phyloP scores from a whole-genome alignment of 192 early-diverging fungal genomes.

The Entomortierella lignicola region DNA sequence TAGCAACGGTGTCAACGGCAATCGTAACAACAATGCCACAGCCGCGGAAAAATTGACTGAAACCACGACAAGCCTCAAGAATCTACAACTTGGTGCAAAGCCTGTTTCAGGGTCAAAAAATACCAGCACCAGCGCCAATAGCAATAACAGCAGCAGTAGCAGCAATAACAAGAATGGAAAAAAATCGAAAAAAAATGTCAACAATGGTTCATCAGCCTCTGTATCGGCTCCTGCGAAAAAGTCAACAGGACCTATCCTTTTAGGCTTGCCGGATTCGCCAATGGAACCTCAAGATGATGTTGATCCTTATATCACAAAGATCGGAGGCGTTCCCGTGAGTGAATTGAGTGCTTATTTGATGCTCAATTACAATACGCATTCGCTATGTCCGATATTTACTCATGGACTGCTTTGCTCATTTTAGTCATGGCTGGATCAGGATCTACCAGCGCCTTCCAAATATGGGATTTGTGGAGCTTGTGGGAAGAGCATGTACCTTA shows the following conservation, averaged over 20 bases:
- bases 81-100: conserved; percentile 6
- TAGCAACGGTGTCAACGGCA: conserved; percentile 1
- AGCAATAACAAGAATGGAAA: conserved; percentile 16
- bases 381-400: too few relatives aligned
- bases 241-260: conserved; percentile 50
- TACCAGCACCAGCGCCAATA: not conserved
- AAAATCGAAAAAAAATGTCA: conserved; percentile 21
- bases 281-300: conserved; percentile 57
- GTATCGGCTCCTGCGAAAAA: conserved; percentile 9
- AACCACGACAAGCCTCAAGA: conserved; percentile 3
- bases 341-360: not conserved
- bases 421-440: conserved; percentile 58
- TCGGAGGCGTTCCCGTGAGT: conserved; percentile 74
- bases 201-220: not conserved
- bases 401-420: not conserved
- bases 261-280: conserved; percentile 62
- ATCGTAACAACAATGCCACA: conserved; percentile 2
- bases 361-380: not conserved
- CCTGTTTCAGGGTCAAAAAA: not conserved
- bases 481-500: conserved; percentile 67
- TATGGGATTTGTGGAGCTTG: conserved; percentile 68
- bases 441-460: conserved; percentile 36
- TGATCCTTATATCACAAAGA: conserved; percentile 72
- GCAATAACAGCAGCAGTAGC: conserved; percentile 1
- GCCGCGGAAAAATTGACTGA: conserved; percentile 3